These are phyloP conservation scores for Cordyceps cicadae DNA, from an alignment of 2,329 filamentous ascomycete genomes.

Conservation along the genomic window DNA sequence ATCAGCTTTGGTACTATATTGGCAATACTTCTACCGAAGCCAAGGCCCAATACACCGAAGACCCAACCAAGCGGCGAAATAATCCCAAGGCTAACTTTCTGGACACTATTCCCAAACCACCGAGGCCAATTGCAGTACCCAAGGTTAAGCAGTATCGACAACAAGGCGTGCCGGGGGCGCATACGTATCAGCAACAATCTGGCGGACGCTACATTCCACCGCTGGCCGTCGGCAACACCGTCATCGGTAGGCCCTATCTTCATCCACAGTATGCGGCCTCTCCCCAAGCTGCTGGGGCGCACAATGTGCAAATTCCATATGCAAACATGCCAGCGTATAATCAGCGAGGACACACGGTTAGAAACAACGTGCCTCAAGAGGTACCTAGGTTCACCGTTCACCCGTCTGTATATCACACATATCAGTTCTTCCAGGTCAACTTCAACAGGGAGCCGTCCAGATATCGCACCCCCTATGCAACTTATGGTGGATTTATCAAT, in stretches of 20 bases:
- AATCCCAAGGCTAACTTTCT: constrained; percentile 65
- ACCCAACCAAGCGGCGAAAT: constrained; percentile 50
- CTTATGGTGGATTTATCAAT: constrained; percentile 51
- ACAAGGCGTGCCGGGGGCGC: constrained; percentile 24
- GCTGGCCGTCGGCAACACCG: constrained; percentile 12
- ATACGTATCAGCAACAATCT: constrained; percentile 13
- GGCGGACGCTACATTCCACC: constrained; percentile 11
- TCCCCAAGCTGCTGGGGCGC: not conserved
- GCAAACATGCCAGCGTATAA: not conserved
- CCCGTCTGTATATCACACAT: constrained; percentile 42
- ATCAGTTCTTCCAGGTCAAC: constrained; percentile 51
- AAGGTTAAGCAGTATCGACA: constrained; percentile 19
- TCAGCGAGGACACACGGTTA: not conserved
- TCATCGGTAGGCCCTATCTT: constrained; percentile 36
- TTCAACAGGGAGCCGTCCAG: constrained; percentile 49
- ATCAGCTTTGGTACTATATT: constrained; percentile 84
- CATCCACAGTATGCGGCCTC: constrained; percentile 23
- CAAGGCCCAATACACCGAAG: constrained; percentile 82
- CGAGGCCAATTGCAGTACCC: constrained; percentile 27
- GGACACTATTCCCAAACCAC: constrained; percentile 55
- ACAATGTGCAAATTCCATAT: not conserved
- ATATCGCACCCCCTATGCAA: constrained; percentile 53
- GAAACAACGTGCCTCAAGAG: constrained; percentile 1
- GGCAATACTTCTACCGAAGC: constrained; percentile 81
- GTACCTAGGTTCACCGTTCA: constrained; percentile 28